Evolutionary conservation across 495 filamentous ascomycete species (phyloP).

Genomic region (Podospora fimiseda): DNA sequence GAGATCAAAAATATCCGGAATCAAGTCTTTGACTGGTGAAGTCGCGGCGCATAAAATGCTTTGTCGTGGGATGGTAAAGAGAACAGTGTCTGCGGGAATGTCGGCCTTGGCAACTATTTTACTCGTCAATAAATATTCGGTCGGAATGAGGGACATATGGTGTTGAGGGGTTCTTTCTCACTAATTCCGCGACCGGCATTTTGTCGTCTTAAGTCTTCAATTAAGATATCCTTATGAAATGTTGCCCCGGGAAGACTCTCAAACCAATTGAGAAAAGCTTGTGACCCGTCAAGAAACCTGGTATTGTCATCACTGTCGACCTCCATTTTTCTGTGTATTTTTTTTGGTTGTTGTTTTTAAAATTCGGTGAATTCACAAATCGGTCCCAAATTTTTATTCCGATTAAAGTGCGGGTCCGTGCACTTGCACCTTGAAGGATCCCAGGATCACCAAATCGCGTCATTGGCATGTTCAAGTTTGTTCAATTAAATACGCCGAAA

Average conservation of each 20-base stretch:
- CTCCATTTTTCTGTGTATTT: constrained; percentile 9
- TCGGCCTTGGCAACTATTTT: constrained; percentile 37
- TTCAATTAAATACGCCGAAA: background rate
- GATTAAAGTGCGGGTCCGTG: too few species aligned
- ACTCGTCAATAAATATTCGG: background rate
- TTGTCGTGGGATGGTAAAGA: constrained; percentile 43
- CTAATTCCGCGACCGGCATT: constrained; percentile 42
- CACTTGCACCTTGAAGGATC: too few species aligned
- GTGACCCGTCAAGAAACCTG: constrained; percentile 29
- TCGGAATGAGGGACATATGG: background rate
- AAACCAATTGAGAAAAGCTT: constrained; percentile 41
- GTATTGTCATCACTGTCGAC: constrained; percentile 10
- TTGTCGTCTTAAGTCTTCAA: constrained; percentile 35
- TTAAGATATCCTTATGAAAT: constrained; percentile 37
- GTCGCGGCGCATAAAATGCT: constrained; percentile 40
- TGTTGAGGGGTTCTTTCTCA: constrained; percentile 14
- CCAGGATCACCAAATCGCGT: too few species aligned
- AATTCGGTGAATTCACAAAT: too few species aligned
- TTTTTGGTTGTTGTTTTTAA: background rate
- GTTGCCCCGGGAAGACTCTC: constrained; percentile 36
- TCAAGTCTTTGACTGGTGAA: constrained; percentile 29
- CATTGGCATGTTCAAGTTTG: too few species aligned
- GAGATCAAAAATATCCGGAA: constrained; percentile 33
- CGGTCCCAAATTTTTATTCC: too few species aligned
- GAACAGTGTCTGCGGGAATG: constrained; percentile 37